phyloP scores from a whole-genome alignment of 148 eudicot genomes.

The Nyssa sinensis region DNA sequence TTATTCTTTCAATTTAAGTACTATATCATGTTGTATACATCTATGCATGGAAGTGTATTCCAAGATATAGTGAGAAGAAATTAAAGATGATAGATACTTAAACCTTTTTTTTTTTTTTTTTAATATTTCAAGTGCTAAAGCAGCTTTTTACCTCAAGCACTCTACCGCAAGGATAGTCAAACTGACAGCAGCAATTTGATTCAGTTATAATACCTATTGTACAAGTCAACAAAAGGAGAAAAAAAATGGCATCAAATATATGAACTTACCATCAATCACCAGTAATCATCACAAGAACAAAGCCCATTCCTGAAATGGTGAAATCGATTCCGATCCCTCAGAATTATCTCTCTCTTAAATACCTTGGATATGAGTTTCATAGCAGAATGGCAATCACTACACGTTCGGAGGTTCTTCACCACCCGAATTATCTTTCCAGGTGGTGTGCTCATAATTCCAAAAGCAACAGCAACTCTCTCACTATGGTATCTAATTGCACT shows the following conservation, averaged over 20 bases:
- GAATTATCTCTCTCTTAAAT: conserved; percentile 3
- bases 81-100: no score
- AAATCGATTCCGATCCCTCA: neutral
- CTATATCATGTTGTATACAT: no score
- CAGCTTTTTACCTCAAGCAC: neutral
- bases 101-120: no score
- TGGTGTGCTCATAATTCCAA: conserved; percentile 7
- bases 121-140: neutral
- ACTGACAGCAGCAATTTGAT: no score
- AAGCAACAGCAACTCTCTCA: conserved; percentile 13
- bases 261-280: neutral
- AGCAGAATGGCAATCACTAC: conserved; percentile 2
- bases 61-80: no score
- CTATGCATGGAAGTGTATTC: no score
- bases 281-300: conserved; percentile 2
- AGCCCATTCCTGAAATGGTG: neutral
- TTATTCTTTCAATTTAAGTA: no score
- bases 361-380: neutral
- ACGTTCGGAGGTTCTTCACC: conserved; percentile 11
- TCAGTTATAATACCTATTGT: neutral
- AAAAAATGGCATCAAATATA: neutral
- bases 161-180: no score
- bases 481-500: neutral
- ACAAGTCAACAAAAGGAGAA: no score
- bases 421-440: conserved; percentile 8